Evolutionary conservation across 108 stramenopile genomes (phyloP), one percentile per base, ranked within the genome.

Genomic region (Nitzschia inconspicua): DNA sequence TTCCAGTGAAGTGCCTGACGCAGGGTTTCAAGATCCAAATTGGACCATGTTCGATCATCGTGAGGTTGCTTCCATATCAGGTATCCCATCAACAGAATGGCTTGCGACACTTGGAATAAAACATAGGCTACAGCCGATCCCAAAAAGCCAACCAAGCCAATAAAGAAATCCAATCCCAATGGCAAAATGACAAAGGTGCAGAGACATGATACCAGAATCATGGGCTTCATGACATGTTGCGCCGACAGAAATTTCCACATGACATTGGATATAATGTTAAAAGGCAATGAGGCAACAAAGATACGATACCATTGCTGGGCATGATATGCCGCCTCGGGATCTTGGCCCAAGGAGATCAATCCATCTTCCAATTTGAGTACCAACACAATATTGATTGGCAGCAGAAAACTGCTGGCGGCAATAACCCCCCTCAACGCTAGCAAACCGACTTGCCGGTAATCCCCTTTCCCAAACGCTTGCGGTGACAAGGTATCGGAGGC

Each of bases 401-500:
- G 5, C 2, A 78, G 8, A 7, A 70, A 22, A 3, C 54, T 19
- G 18, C 46, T 19, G 3, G 50, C 11, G 13, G n/a, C 54, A 14
- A 59, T 14, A 18, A 74, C 22, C 1, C 77, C 77, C 3, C 77
- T 41, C 11, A 74, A 51, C 3, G 68, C 61, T 13, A 78, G 34
- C 3, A 58, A 20, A 16, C 70, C 77, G 6, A 78, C 72, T 47
- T 65, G 56, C 18, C 25, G 8, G 40, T 60, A 65, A 18, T 73
- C 52, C 0, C 60, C 68, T 13, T 23, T 37, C 3, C 72, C 77
- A 48, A 66, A 68, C 36, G 72, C 72, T 41, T 74, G 77, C 10
- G 72, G 72, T 25, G 31, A 28, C 19, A 74, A 43, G 1, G 77
- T 78, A 31, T 78, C 77, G 16, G 63, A 20, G n/a, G 77, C 77